These are phyloP conservation scores for Apiospora marii DNA, from an alignment of 2,329 filamentous ascomycete genomes.

Conservation along the genomic window DNA sequence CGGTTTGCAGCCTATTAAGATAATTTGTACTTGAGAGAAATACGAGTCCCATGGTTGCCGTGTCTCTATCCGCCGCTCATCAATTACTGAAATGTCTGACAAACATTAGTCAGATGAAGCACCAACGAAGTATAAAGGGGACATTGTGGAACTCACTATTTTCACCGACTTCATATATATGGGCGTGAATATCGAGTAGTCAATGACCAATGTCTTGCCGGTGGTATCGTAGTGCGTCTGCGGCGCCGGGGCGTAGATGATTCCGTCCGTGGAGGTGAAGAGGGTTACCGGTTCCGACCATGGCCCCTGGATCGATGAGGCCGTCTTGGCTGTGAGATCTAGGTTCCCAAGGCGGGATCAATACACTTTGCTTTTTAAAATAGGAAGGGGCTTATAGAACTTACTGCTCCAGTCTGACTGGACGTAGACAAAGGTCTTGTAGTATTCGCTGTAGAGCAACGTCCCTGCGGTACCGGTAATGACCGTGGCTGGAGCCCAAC, in stretches of 20 bases:
- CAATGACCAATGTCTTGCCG: conserved; percentile 8
- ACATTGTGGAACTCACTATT: neutral
- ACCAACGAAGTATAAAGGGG: neutral
- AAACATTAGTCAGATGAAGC: neutral
- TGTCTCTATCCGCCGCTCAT: neutral
- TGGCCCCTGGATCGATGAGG: neutral
- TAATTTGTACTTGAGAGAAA: neutral
- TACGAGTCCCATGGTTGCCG: neutral
- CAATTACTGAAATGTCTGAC: neutral
- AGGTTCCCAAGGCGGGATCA: neutral
- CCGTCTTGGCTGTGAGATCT: conserved; percentile 7
- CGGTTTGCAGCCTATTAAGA: neutral
- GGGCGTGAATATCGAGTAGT: conserved; percentile 13
- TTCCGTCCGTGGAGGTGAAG: neutral
- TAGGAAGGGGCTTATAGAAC: neutral
- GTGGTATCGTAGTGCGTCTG: conserved; percentile 18
- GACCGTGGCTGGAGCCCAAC: neutral
- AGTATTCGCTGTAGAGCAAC: neutral
- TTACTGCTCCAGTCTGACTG: conserved; percentile 4
- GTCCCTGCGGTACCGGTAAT: neutral
- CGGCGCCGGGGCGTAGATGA: conserved; percentile 7
- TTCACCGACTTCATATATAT: conserved; percentile 19
- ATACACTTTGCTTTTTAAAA: too few relatives aligned
- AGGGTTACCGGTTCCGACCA: conserved; percentile 13
- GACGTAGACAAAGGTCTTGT: conserved; percentile 9